Base-by-base conservation (phyloP, 345 rosid species). In the Arabidopsis thaliana region DNA sequence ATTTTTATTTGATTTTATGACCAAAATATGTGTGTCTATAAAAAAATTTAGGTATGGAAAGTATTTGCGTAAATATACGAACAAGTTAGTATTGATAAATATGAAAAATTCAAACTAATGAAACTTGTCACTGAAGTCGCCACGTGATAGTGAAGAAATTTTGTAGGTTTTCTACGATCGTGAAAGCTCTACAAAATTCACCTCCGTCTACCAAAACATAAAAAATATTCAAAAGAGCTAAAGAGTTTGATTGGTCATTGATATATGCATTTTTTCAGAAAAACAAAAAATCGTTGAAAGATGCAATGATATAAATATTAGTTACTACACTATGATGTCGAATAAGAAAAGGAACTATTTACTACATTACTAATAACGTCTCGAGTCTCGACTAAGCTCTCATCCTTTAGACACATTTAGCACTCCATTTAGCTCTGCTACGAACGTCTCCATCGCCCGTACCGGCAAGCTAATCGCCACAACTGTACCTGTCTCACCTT, bases 401-500 rank as follows among this genome's bases (percentile, higher is more conserved):
- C 25, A 33, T 16, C 12, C 2, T 5, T 56, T 16, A 45, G 25
- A 8, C 59, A 50, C 41, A 33, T 48, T 25, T 8, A 64, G 11
- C 40, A 65, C 49, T 3, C 23, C 40, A 40, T 45, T 58, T 5
- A 75, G 7, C 66, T 69, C 77, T 34, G 64, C 10, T 23, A 36
- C 77, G 25, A 80, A 80, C 59, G 37, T 80, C 55, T 80, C 83
- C 83, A 80, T 80, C 2, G 80, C 83, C n/a, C 7, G 46, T 2
- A 13, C 74, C 2, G 83, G 80, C 23, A 80, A 80, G 37, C 44
- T 64, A 71, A 80, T 41, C 0, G 77, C 65, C 36, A 69, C 74
- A 20, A 53, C 70, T 22, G 53, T 65, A n/a, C 83, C 91, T 0
- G 41, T 49, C 62, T 77, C 86, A 24, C 85, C 91, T 10, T 82